A percentile compares a stretch with the other conserved stretches of the same genome.
Evolutionary conservation across 495 filamentous ascomycete species (phyloP).

Genomic region (Tuber brumale): DNA sequence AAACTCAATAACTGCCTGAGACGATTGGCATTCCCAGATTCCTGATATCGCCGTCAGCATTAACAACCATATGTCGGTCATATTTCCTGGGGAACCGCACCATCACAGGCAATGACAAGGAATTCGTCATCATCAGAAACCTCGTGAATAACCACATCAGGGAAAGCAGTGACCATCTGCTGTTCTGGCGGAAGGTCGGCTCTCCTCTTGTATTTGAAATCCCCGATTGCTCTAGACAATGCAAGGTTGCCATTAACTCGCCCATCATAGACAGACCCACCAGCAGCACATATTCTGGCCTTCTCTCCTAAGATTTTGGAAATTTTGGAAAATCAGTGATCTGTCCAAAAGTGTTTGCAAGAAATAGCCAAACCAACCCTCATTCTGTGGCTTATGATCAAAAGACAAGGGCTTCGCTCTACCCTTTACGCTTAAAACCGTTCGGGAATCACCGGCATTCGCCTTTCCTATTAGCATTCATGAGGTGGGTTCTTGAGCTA

Average conservation of each 20-base stretch:
- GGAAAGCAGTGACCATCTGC: conserved; percentile 97
- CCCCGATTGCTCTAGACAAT: conserved; percentile 91
- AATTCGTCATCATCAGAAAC: conserved; percentile 93
- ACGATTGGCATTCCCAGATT: conserved; percentile 99
- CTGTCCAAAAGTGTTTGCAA: neutral
- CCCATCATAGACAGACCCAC: conserved; percentile 96
- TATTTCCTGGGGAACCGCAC: conserved; percentile 49
- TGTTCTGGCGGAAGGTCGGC: conserved; percentile 90
- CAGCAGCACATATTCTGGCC: conserved; percentile 87
- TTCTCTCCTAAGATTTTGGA: conserved; percentile 65
- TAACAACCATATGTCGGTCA: conserved; percentile 5
- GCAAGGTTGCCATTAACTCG: conserved; percentile 97
- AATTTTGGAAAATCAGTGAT: conserved; percentile 20
- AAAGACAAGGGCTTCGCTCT: conserved; percentile 93
- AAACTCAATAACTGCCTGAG: conserved; percentile 93
- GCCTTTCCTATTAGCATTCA: conserved; percentile 53
- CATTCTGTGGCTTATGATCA: conserved; percentile 97
- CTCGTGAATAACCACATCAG: conserved; percentile 86
- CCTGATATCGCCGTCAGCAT: conserved; percentile 52
- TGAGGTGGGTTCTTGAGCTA: conserved; percentile 28
- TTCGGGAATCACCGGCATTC: conserved; percentile 92
- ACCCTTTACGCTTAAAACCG: conserved; percentile 89
- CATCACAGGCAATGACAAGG: conserved; percentile 92
- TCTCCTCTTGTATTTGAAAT: conserved; percentile 99
- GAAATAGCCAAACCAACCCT: conserved; percentile 54